These are phyloP conservation scores for Anisodus acutangulus DNA, from an alignment of 257 asterid genomes.

Conservation along the genomic window DNA sequence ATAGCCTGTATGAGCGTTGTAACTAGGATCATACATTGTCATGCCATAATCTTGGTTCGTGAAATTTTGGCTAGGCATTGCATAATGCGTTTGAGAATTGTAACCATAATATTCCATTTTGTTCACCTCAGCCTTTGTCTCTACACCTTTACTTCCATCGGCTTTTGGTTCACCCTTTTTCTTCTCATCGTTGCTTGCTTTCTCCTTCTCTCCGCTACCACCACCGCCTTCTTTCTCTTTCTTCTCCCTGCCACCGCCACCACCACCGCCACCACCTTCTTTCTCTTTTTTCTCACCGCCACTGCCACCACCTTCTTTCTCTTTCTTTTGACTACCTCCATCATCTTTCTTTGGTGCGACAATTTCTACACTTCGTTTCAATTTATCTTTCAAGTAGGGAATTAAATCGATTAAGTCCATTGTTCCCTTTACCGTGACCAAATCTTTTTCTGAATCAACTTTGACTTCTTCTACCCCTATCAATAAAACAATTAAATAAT, in stretches of 20 bases:
- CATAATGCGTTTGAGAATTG: constrained; percentile 53
- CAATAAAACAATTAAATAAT: neutral
- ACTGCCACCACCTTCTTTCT: constrained; percentile 34
- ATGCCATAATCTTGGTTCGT: constrained; percentile 64
- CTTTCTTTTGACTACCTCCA: constrained; percentile 45
- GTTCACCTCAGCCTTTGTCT: constrained; percentile 54
- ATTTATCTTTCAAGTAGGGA: constrained; percentile 65
- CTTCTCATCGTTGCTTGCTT: neutral
- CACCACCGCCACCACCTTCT: neutral
- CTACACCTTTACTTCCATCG: constrained; percentile 47
- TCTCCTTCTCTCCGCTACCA: neutral
- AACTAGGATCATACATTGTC: constrained; percentile 34
- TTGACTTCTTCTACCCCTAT: constrained; percentile 69
- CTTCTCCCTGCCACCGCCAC: constrained; percentile 22
- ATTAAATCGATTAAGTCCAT: constrained; percentile 75
- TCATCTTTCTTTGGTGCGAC: constrained; percentile 69
- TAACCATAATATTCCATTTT: constrained; percentile 58
- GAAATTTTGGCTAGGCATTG: constrained; percentile 54
- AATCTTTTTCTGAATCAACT: constrained; percentile 61
- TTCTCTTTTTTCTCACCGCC: constrained; percentile 44
- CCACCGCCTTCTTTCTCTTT: constrained; percentile 32
- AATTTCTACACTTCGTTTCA: constrained; percentile 59
- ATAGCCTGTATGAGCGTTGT: constrained; percentile 43
- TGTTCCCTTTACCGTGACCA: constrained; percentile 73
- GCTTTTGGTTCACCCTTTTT: constrained; percentile 39